A percentile compares a stretch with the other conserved stretches of the same genome.
Evolutionary conservation across 805 yeast genomes (phyloP).

Genomic region (Blastobotrys mokoenaii): DNA sequence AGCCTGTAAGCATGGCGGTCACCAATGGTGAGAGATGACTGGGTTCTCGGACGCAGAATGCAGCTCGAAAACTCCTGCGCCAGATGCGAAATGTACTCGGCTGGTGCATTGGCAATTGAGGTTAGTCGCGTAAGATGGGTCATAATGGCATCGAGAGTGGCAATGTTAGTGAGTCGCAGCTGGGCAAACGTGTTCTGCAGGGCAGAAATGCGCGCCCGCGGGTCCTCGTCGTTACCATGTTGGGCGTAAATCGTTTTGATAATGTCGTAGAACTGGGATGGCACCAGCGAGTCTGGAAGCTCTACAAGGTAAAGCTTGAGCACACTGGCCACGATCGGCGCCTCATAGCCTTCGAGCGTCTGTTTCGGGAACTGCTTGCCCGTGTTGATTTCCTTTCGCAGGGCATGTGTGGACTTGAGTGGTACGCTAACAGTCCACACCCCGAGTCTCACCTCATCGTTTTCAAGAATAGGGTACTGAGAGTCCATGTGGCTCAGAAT

Average conservation of each 20-base stretch:
- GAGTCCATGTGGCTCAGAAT: constrained; percentile 60
- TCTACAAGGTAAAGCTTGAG: constrained; percentile 69
- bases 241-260: constrained; percentile 57
- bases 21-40: constrained; percentile 39
- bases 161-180: constrained; percentile 61
- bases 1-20: constrained; percentile 54
- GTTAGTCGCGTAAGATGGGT: constrained; percentile 66
- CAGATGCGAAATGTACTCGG: constrained; percentile 31
- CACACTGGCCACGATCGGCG: constrained; percentile 57
- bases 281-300: constrained; percentile 68
- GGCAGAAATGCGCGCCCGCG: constrained; percentile 44
- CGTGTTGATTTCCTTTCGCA: constrained; percentile 46
- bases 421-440: constrained; percentile 65
- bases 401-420: constrained; percentile 48
- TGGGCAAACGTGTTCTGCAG: constrained; percentile 58
- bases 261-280: constrained; percentile 55
- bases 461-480: constrained; percentile 53
- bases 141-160: constrained; percentile 71
- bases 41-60: constrained; percentile 45
- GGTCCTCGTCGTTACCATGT: constrained; percentile 32
- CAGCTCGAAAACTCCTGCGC: constrained; percentile 61
- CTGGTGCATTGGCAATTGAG: constrained; percentile 35
- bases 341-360: constrained; percentile 32
- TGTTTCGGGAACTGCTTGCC: constrained; percentile 23
- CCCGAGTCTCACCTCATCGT: constrained; percentile 59